Conservation (phyloP, 352 stramenopile species). For the Phytophthora chlamydospora region DNA sequence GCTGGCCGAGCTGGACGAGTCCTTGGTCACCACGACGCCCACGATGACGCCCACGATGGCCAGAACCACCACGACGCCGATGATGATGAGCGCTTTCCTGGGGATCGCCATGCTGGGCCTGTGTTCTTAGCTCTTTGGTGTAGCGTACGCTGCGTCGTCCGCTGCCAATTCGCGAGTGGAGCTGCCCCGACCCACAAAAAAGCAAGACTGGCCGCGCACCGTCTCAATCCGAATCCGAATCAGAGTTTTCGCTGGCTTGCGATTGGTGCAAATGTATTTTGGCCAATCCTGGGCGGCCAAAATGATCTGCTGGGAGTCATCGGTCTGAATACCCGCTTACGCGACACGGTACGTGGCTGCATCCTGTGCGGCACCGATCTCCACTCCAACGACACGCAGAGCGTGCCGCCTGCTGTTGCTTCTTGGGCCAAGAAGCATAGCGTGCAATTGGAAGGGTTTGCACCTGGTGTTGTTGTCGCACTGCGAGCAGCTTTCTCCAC, state of each 20-base stretch:
- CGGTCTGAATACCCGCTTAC: slow-evolving; percentile 14
- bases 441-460: too few species aligned
- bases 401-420: too few species aligned
- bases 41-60: slow-evolving; percentile 57
- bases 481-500: too few species aligned
- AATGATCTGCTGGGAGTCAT: slow-evolving; percentile 32
- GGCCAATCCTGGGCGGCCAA: slow-evolving; percentile 1
- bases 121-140: slow-evolving; percentile 4
- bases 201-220: background rate
- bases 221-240: slow-evolving; percentile 13
- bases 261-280: background rate
- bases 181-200: slow-evolving; percentile 22
- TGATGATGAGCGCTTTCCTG: slow-evolving; percentile 37
- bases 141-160: background rate
- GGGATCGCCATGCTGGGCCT: slow-evolving; percentile 22
- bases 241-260: background rate
- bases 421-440: too few species aligned
- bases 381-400: background rate
- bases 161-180: slow-evolving; percentile 29
- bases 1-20: slow-evolving; percentile 33
- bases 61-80: slow-evolving; percentile 50
- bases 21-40: slow-evolving; percentile 41
- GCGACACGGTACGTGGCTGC: background rate
- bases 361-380: slow-evolving; percentile 13
- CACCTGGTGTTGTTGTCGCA: too few species aligned